Conservation (phyloP, 2,329 filamentous ascomycete genomes). For the Cyphellophora attinorum region DNA sequence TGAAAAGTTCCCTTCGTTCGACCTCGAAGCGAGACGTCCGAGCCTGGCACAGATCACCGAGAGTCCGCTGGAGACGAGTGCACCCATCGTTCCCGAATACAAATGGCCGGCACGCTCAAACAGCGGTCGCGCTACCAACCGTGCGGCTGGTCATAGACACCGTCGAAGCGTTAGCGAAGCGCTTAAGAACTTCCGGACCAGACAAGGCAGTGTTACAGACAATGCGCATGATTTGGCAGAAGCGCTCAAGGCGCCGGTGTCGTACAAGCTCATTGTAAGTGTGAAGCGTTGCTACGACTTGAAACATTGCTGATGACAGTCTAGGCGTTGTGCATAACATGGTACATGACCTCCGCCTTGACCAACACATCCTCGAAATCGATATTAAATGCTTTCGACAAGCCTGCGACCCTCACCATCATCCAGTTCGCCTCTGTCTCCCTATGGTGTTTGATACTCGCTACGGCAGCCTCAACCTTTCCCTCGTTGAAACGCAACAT, state of each 20-base stretch:
- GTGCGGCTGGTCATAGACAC: conserved; percentile 42
- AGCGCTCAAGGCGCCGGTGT: conserved; percentile 81
- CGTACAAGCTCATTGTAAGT: conserved; percentile 74
- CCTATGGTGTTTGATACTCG: conserved; percentile 71
- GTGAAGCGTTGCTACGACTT: background rate
- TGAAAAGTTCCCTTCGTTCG: conserved; percentile 34
- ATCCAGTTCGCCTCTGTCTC: conserved; percentile 92
- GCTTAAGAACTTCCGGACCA: conserved; percentile 68
- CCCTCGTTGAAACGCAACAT: conserved; percentile 61
- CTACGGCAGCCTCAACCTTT: conserved; percentile 64
- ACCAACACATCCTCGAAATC: conserved; percentile 98
- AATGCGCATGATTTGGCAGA: conserved; percentile 91
- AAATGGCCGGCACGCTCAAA: conserved; percentile 55
- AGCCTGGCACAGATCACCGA: conserved; percentile 18
- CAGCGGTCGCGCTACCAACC: conserved; percentile 24
- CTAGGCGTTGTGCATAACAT: conserved; percentile 74
- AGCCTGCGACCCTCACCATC: conserved; percentile 82
- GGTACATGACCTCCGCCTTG: conserved; percentile 91
- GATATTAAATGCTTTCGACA: conserved; percentile 83
- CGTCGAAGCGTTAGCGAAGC: conserved; percentile 87
- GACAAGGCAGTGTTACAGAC: conserved; percentile 78
- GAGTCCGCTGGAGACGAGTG: conserved; percentile 16
- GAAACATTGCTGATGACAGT: background rate
- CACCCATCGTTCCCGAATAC: conserved; percentile 27
- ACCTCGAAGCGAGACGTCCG: conserved; percentile 11